Evolutionary conservation across 148 eudicot species (phyloP).

Genomic region (Vaccinium vitisidaea): DNA sequence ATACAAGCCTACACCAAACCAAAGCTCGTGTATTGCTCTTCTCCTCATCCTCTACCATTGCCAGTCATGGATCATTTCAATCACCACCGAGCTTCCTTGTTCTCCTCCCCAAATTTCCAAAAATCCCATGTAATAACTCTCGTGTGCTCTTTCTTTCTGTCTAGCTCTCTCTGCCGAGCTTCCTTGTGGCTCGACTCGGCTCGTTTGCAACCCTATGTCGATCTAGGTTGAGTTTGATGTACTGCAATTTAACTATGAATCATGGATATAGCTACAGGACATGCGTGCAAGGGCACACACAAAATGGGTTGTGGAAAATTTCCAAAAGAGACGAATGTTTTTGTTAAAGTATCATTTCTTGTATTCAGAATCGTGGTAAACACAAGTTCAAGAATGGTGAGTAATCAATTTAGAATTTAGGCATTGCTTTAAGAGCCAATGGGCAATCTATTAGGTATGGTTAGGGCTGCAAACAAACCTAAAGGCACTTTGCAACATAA

Average conservation of each 20-base stretch:
- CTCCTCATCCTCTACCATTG: too few species aligned
- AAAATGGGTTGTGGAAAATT: too few species aligned
- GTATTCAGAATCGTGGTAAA: neutral
- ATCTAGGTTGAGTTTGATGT: neutral
- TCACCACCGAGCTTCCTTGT: too few species aligned
- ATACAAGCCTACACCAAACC: too few species aligned
- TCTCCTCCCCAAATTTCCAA: too few species aligned
- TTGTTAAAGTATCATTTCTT: neutral
- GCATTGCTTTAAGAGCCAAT: neutral
- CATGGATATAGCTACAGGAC: neutral
- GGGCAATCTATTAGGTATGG: neutral
- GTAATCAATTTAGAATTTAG: neutral
- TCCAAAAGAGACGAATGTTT: neutral
- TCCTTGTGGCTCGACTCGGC: too few species aligned
- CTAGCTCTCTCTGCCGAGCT: too few species aligned
- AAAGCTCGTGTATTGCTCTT: too few species aligned
- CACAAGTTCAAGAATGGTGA: neutral
- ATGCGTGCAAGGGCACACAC: neutral
- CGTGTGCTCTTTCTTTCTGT: too few species aligned
- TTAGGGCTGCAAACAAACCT: neutral
- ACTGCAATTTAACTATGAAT: neutral
- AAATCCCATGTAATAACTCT: too few species aligned
- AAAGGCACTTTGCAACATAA: too few species aligned
- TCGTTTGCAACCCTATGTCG: neutral
- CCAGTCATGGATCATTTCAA: too few species aligned